Evolutionary conservation across 73 alveolate genomes (phyloP).

Genomic region (Paramecium sexaurelia): DNA sequence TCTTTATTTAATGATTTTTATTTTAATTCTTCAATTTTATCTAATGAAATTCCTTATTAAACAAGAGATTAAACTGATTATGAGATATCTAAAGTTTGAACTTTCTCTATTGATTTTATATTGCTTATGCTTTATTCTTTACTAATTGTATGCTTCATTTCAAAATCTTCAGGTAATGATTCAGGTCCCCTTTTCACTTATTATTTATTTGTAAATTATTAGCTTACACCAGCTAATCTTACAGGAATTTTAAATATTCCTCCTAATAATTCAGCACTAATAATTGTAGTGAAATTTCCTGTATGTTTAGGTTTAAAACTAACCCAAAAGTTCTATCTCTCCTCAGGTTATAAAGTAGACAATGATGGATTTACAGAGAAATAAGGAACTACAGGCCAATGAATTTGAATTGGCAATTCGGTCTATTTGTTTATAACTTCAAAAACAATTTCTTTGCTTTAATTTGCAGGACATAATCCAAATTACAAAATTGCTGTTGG

Average conservation of each 20-base stretch:
- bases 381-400: constrained; percentile 90
- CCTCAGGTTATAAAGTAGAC: constrained; percentile 89
- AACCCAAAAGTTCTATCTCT: constrained; percentile 87
- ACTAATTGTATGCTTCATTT: neutral
- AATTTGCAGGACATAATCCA: constrained; percentile 94
- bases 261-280: constrained; percentile 84
- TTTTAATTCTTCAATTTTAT: constrained; percentile 77
- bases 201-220: constrained; percentile 74
- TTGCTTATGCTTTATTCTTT: constrained; percentile 13
- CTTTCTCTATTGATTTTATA: constrained; percentile 42
- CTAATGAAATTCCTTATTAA: constrained; percentile 56
- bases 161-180: constrained; percentile 83
- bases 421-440: constrained; percentile 94
- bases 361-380: constrained; percentile 90
- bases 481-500: constrained; percentile 79
- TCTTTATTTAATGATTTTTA: constrained; percentile 56
- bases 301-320: constrained; percentile 95
- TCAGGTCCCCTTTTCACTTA: constrained; percentile 84
- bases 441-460: constrained; percentile 85
- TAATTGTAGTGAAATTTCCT: constrained; percentile 86
- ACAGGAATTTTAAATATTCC: constrained; percentile 93
- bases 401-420: constrained; percentile 91
- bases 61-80: constrained; percentile 27
- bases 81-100: constrained; percentile 40
- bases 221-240: constrained; percentile 86